phyloP scores from a whole-genome alignment of 495 filamentous ascomycete species.

The Aspergillus campestris region DNA sequence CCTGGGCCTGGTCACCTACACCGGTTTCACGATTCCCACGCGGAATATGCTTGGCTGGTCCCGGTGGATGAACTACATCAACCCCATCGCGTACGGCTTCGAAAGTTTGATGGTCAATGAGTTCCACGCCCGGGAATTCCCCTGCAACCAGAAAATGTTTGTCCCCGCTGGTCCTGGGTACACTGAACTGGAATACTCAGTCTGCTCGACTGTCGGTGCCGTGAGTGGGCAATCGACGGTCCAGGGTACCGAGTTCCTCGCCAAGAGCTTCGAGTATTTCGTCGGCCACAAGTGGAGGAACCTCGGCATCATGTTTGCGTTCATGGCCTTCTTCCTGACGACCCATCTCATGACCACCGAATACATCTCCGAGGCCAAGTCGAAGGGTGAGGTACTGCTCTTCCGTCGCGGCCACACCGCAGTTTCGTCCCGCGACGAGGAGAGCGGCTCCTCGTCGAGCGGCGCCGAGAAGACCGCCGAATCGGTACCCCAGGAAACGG shows the following conservation, averaged over 20 bases:
- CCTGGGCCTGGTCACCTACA: slow-evolving; percentile 45
- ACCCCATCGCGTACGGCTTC: slow-evolving; percentile 44
- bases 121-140: slow-evolving; percentile 45
- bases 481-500: slow-evolving; percentile 17
- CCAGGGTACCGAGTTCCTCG: slow-evolving; percentile 43
- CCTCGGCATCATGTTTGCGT: slow-evolving; percentile 57
- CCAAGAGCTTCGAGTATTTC: slow-evolving; percentile 47
- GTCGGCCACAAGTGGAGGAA: slow-evolving; percentile 61
- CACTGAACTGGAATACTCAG: slow-evolving; percentile 11
- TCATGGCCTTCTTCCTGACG: slow-evolving; percentile 53
- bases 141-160: slow-evolving; percentile 37
- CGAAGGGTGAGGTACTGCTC: slow-evolving; percentile 45
- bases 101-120: slow-evolving; percentile 50
- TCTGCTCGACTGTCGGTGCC: slow-evolving; percentile 50
- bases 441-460: slow-evolving; percentile 21
- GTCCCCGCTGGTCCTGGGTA: slow-evolving; percentile 38
- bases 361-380: slow-evolving; percentile 39
- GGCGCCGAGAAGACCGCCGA: slow-evolving; percentile 37
- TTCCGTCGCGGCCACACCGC: slow-evolving; percentile 40
- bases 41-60: slow-evolving; percentile 48
- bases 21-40: slow-evolving; percentile 44
- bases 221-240: slow-evolving; percentile 38
- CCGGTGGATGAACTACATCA: slow-evolving; percentile 44
- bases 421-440: slow-evolving; percentile 18
- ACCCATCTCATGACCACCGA: slow-evolving; percentile 39